Conservation (phyloP, 2,329 filamentous ascomycete genomes). For the Exophiala sp. region DNA sequence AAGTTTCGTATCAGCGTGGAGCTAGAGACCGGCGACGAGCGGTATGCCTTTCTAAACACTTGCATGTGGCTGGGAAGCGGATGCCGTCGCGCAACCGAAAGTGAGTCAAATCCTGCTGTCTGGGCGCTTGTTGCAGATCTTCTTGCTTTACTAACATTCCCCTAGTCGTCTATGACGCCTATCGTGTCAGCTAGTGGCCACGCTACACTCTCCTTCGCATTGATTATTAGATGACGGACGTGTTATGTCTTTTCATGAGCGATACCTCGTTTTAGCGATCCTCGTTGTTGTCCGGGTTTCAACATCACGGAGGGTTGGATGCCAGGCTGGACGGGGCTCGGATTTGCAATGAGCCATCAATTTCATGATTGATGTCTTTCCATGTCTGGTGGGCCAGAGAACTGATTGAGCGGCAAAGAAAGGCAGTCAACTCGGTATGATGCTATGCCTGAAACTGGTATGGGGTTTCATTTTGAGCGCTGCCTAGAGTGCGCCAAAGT, state of each 20-base stretch:
- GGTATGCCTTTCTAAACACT: slow-evolving; percentile 46
- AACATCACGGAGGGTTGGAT: background rate
- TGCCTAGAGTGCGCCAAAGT: background rate
- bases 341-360: background rate
- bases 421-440: background rate
- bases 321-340: background rate
- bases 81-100: slow-evolving; percentile 43
- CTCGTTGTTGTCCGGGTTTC: background rate
- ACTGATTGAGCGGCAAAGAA: no score
- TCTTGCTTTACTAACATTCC: background rate
- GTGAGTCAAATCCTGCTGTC: slow-evolving; percentile 30
- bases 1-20: slow-evolving; percentile 45
- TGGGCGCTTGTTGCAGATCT: background rate
- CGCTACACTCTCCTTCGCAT: background rate
- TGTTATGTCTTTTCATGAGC: background rate
- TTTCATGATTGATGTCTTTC: background rate
- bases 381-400: no score
- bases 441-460: background rate
- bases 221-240: background rate
- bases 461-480: background rate
- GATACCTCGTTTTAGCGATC: background rate
- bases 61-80: slow-evolving; percentile 48
- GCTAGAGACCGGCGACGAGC: slow-evolving; percentile 47
- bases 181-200: slow-evolving; percentile 22
- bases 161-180: slow-evolving; percentile 28